Evolutionary conservation across 805 yeast species (phyloP).

Genomic region (Saturnispora besseyi): DNA sequence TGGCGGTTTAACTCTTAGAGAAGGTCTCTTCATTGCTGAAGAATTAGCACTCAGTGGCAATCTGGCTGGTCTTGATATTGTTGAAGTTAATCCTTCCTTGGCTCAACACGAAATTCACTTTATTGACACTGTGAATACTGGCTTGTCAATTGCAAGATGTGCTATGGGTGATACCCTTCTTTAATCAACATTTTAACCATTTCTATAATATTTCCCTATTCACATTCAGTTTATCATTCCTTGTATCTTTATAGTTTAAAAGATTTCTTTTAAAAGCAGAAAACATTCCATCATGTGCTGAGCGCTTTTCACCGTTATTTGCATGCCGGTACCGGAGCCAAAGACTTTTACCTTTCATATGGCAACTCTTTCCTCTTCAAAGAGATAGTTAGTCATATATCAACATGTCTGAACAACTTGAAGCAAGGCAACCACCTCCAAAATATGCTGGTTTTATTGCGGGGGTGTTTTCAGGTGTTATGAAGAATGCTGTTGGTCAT

Average conservation of each 20-base stretch:
- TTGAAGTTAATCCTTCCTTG: slow-evolving; percentile 85
- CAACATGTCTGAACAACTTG: slow-evolving; percentile 2
- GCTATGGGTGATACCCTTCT: slow-evolving; percentile 87
- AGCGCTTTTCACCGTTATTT: not conserved
- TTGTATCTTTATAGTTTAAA: not conserved
- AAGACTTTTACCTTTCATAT: not conserved
- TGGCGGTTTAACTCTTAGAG: slow-evolving; percentile 91
- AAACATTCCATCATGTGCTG: not conserved
- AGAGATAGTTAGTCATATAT: not conserved
- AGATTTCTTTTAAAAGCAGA: not conserved
- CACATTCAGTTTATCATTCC: not conserved
- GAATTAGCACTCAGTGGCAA: slow-evolving; percentile 87
- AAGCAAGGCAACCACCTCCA: slow-evolving; percentile 32
- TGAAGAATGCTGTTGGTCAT: slow-evolving; percentile 85
- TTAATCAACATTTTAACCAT: slow-evolving; percentile 22
- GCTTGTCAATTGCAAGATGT: slow-evolving; percentile 85
- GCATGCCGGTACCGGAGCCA: slow-evolving; percentile 4
- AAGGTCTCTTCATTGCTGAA: slow-evolving; percentile 87
- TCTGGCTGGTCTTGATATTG: slow-evolving; percentile 80
- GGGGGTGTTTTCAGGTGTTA: slow-evolving; percentile 80
- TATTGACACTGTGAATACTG: slow-evolving; percentile 79
- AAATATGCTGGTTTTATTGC: slow-evolving; percentile 72
- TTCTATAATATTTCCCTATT: not conserved
- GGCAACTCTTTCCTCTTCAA: not conserved
- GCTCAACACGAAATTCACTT: slow-evolving; percentile 72